A percentile compares a stretch with the other conserved stretches of the same genome.
Conservation (phyloP, 768 basidiomycete species). For the Hemileccinum impolitum region DNA sequence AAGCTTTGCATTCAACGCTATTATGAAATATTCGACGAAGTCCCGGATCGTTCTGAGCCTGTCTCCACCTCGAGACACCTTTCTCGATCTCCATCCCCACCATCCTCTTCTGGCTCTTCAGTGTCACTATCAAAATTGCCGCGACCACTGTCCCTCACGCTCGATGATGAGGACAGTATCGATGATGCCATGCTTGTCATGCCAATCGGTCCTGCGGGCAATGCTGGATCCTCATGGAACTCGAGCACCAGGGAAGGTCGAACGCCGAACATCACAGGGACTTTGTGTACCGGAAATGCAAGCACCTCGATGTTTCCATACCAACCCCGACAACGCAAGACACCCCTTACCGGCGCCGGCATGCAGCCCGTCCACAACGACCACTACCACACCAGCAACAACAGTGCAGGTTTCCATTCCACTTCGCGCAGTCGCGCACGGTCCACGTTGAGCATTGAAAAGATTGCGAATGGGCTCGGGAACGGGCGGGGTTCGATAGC, state of each 20-base stretch:
- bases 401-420: constrained; percentile 24
- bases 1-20: constrained; percentile 79
- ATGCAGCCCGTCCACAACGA: constrained; percentile 37
- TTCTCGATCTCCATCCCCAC: constrained; percentile 30
- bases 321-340: constrained; percentile 43
- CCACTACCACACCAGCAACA: neutral
- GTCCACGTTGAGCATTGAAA: constrained; percentile 68
- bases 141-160: constrained; percentile 26
- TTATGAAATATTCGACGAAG: constrained; percentile 83
- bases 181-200: constrained; percentile 75
- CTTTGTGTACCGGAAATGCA: constrained; percentile 13
- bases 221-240: constrained; percentile 9
- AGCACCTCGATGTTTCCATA: constrained; percentile 17
- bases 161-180: constrained; percentile 68
- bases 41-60: constrained; percentile 68
- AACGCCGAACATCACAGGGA: constrained; percentile 25
- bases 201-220: constrained; percentile 52
- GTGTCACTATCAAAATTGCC: constrained; percentile 20
- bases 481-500: constrained; percentile 57
- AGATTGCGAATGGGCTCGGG: constrained; percentile 26
- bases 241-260: constrained; percentile 9
- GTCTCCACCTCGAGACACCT: constrained; percentile 28
- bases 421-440: constrained; percentile 41
- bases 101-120: constrained; percentile 20
- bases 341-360: constrained; percentile 18